These are phyloP conservation scores for Rhizopogon salebrosus DNA, from an alignment of 768 basidiomycete species.

Conservation along the genomic window DNA sequence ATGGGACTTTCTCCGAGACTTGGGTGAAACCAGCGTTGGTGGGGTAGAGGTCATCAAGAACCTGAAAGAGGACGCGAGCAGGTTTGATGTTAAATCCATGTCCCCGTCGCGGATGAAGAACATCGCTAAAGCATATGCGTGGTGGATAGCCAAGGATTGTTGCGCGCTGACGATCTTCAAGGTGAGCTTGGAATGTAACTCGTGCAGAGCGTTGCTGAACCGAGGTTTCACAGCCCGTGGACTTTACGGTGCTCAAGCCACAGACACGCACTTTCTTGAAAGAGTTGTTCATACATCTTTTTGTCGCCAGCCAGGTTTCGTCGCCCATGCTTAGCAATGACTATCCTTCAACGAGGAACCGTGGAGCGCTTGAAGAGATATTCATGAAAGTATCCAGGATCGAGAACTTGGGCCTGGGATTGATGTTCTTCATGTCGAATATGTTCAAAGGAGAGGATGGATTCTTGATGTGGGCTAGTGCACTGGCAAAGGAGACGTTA, in stretches of 20 bases:
- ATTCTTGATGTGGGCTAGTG: slow-evolving; percentile 62
- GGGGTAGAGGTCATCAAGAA: slow-evolving; percentile 74
- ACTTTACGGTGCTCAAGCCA: slow-evolving; percentile 72
- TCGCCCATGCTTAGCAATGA: slow-evolving; percentile 54
- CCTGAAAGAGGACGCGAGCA: slow-evolving; percentile 36
- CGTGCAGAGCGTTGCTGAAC: not conserved
- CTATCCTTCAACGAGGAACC: slow-evolving; percentile 44
- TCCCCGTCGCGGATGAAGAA: slow-evolving; percentile 59
- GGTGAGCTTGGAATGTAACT: slow-evolving; percentile 37
- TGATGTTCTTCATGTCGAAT: slow-evolving; percentile 64
- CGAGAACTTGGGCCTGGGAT: slow-evolving; percentile 64
- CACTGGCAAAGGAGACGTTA: slow-evolving; percentile 65
- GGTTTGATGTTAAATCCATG: slow-evolving; percentile 44
- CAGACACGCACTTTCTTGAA: slow-evolving; percentile 62
- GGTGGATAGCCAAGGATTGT: slow-evolving; percentile 88
- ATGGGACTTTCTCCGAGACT: slow-evolving; percentile 93
- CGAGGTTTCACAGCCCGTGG: slow-evolving; percentile 59
- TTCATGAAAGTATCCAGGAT: slow-evolving; percentile 71
- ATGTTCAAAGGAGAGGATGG: slow-evolving; percentile 36
- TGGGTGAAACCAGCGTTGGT: slow-evolving; percentile 81
- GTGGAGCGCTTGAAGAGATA: slow-evolving; percentile 65
- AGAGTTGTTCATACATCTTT: slow-evolving; percentile 62
- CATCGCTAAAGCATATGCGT: slow-evolving; percentile 81
- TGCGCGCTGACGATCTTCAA: slow-evolving; percentile 76
- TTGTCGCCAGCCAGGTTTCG: slow-evolving; percentile 69